These are phyloP conservation scores for Fusarium sacchari DNA, from an alignment of 2,329 filamentous ascomycete genomes.

Conservation along the genomic window DNA sequence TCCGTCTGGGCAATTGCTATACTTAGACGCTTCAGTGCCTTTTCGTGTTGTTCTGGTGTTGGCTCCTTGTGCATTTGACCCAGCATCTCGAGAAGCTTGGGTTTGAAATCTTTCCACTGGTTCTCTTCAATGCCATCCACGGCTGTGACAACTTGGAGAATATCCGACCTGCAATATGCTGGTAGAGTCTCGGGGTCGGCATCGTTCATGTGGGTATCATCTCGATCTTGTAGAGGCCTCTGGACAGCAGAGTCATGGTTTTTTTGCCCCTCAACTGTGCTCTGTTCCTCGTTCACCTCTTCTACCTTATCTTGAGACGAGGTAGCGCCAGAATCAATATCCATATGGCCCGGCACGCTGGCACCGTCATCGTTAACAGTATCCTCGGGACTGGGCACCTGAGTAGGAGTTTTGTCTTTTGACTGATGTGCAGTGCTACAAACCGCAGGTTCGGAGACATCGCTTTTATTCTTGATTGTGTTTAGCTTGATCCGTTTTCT, in stretches of 20 bases:
- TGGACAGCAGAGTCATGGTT: neutral
- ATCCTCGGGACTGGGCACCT: neutral
- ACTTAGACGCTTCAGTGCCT: slow-evolving; percentile 14
- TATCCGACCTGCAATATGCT: neutral
- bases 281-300: neutral
- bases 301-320: neutral
- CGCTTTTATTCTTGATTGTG: neutral
- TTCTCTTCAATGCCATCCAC: neutral
- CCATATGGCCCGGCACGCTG: neutral
- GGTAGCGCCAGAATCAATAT: neutral
- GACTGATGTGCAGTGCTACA: neutral
- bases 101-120: slow-evolving; percentile 13
- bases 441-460: neutral
- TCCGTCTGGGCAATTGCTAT: slow-evolving; percentile 3
- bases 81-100: slow-evolving; percentile 17
- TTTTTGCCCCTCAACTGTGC: neutral
- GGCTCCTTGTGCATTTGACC: neutral
- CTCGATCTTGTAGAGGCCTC: neutral
- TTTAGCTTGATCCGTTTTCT: slow-evolving; percentile 15
- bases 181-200: neutral
- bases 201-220: slow-evolving; percentile 17
- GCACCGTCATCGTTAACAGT: neutral
- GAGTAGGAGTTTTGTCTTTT: neutral
- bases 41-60: slow-evolving; percentile 7
- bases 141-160: neutral